Evolutionary conservation across 1,139 yeast genomes (phyloP).

Genomic region (Saccharomyces hybrid): DNA sequence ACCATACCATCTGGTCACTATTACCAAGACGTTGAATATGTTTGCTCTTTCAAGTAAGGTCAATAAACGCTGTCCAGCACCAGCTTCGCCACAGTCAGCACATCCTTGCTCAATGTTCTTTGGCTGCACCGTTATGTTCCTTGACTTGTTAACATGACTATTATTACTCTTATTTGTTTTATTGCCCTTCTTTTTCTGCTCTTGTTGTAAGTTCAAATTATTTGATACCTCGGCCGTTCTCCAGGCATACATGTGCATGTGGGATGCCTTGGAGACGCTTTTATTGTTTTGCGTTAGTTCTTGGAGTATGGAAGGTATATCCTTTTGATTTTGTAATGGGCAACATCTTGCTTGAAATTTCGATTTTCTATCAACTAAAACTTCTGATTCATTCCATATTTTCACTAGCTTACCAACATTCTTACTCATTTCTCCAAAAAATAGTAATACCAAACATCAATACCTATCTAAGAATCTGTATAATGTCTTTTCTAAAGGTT

Average conservation of each 20-base stretch:
- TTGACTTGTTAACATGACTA: background rate
- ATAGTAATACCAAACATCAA: background rate
- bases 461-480: background rate
- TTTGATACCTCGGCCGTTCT: constrained; percentile 35
- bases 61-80: constrained; percentile 51
- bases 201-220: constrained; percentile 4
- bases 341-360: constrained; percentile 54
- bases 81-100: constrained; percentile 58
- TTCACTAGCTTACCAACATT: background rate
- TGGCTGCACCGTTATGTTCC: background rate
- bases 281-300: constrained; percentile 39
- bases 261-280: constrained; percentile 45
- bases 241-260: constrained; percentile 67
- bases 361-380: constrained; percentile 43
- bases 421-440: background rate
- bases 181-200: constrained; percentile 9
- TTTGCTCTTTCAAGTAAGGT: constrained; percentile 42
- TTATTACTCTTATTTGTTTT: background rate
- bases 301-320: constrained; percentile 36
- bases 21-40: constrained; percentile 46
- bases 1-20: constrained; percentile 69
- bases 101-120: constrained; percentile 44
- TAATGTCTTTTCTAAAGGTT: background rate
- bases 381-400: constrained; percentile 34
- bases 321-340: constrained; percentile 32